Evolutionary conservation across 2,329 filamentous ascomycete species (phyloP).

Genomic region (Fusarium sp.): DNA sequence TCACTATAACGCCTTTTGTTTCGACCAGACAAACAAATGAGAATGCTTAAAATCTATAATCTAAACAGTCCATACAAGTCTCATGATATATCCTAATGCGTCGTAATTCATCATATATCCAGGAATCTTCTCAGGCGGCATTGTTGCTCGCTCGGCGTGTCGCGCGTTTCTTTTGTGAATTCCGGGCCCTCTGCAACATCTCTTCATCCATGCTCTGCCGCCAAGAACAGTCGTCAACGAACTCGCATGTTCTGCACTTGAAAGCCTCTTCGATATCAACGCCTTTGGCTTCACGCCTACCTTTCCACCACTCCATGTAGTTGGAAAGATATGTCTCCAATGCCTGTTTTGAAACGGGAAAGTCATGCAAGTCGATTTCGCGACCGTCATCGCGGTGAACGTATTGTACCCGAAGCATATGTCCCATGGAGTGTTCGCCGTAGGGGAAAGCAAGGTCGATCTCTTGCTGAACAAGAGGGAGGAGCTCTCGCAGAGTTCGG

Average conservation of each 20-base stretch:
- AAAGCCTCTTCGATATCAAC: slow-evolving; percentile 87
- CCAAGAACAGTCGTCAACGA: slow-evolving; percentile 83
- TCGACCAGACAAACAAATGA: background rate
- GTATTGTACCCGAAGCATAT: slow-evolving; percentile 66
- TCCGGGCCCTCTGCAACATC: slow-evolving; percentile 42
- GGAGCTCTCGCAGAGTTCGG: slow-evolving; percentile 60
- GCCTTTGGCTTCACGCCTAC: slow-evolving; percentile 76
- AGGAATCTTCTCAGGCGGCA: slow-evolving; percentile 6
- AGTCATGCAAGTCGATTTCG: slow-evolving; percentile 66
- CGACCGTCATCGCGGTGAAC: slow-evolving; percentile 64
- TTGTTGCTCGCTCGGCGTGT: slow-evolving; percentile 21
- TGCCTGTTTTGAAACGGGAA: slow-evolving; percentile 73
- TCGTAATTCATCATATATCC: slow-evolving; percentile 38
- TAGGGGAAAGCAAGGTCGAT: slow-evolving; percentile 64
- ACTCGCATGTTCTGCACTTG: slow-evolving; percentile 89
- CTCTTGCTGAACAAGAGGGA: slow-evolving; percentile 60
- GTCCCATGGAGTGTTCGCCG: slow-evolving; percentile 60
- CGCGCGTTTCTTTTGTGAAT: slow-evolving; percentile 41
- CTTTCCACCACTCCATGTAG: slow-evolving; percentile 90
- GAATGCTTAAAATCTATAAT: background rate
- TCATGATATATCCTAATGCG: slow-evolving; percentile 6
- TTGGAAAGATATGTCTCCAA: slow-evolving; percentile 74
- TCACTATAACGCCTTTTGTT: background rate
- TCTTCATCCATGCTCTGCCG: slow-evolving; percentile 75
- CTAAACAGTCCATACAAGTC: background rate